Conservation (phyloP, 1,139 yeast genomes). For the Nakaseomyces delphensis region DNA sequence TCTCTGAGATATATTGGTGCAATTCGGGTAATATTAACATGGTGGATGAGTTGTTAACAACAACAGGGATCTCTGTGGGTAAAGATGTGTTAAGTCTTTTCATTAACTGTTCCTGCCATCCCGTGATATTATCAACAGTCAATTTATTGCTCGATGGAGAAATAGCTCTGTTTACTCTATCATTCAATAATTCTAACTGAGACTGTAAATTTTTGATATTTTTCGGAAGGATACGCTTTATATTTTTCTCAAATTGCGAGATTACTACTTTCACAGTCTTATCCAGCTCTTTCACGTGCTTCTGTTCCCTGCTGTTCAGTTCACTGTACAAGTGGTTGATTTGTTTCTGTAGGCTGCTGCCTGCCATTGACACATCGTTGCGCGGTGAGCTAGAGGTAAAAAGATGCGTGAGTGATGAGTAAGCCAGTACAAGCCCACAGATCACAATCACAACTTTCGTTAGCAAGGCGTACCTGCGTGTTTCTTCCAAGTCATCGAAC, state of each 20-base stretch:
- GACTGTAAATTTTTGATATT: constrained; percentile 14
- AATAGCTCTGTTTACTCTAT: background rate
- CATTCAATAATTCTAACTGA: constrained; percentile 4
- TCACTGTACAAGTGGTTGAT: constrained; percentile 26
- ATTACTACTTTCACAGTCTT: constrained; percentile 26
- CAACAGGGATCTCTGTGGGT: constrained; percentile 29
- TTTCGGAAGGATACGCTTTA: constrained; percentile 24
- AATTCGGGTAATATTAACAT: constrained; percentile 28
- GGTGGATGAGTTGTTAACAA: constrained; percentile 20
- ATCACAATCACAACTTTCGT: constrained; percentile 5
- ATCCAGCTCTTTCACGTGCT: constrained; percentile 23
- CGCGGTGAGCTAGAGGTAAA: constrained; percentile 1
- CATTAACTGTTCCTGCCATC: constrained; percentile 21
- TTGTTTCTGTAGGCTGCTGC: constrained; percentile 23
- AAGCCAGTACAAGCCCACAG: background rate
- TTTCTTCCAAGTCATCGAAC: constrained; percentile 7
- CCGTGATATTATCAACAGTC: constrained; percentile 21
- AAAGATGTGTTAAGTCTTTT: constrained; percentile 17
- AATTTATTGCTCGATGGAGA: constrained; percentile 2
- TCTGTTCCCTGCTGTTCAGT: constrained; percentile 19
- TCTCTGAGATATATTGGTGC: constrained; percentile 18
- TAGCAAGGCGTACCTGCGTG: constrained; percentile 2
- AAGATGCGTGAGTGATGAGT: constrained; percentile 3
- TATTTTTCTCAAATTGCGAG: constrained; percentile 28
- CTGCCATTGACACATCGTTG: constrained; percentile 8